Evolutionary conservation across 129 eudicot species (phyloP), one percentile per base, ranked within the genome.

Genomic region (Flaveria bidentis): DNA sequence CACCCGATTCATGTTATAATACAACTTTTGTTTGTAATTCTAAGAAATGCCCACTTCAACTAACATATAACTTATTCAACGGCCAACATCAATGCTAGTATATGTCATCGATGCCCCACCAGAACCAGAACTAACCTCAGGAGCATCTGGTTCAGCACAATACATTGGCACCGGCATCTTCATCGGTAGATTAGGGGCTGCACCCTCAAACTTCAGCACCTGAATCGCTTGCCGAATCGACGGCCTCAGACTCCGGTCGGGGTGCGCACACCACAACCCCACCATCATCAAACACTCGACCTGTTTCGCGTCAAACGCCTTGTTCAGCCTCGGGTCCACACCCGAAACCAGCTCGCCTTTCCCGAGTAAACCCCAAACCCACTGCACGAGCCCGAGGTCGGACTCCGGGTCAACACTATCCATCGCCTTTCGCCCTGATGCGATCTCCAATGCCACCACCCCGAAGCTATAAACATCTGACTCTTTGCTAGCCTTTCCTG

Each of bases 401-500:
- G 58, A 63, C 26, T 69, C 58, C 1, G 74, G 81, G 60, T 67
- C 83, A 41, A 74, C 20, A 12, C 36, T 16, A 64, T 76, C 81
- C 41, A 13, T 42, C 1, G 77, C 74, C 64, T 73, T 87, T 71
- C 85, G 66, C 30, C 91, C 96, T 0, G 73, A 64, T 12, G 80
- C 91, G 17, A 87, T 82, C 64, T 85, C 89, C 33, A 87, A 65
- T 2, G 84, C 84, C 15, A 85, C 88, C 50, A 85, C 83, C 2
- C 91, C 96, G 26, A 89, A 89, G 81, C 89, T 87, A 41, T 86
- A 86, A 3, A 86, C 84, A 8, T 89, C 89, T 0, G 95, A 86
- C 63, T 86, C 89, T 58, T 84, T 86, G 66, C 91, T 89, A 9
- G 91, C 81, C 56, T 74, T 80, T 6, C 91, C 89, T 0, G 86